phyloP scores from a whole-genome alignment of 805 yeast genomes.

The Yamadazyma tumulicola region DNA sequence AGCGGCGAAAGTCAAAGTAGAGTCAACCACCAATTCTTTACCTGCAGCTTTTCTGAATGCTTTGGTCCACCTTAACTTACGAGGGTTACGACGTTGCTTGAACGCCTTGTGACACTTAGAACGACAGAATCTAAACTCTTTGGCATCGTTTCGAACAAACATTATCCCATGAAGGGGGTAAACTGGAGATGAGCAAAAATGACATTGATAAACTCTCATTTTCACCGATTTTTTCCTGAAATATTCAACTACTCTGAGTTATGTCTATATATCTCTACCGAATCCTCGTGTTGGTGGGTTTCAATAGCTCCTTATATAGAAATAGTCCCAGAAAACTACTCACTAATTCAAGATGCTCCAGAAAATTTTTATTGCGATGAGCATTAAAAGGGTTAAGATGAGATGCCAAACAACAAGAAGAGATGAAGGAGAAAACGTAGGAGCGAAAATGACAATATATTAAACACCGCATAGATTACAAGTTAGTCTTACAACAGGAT shows the following conservation, averaged over 20 bases:
- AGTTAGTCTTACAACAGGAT: slow-evolving; percentile 36
- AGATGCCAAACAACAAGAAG: neutral
- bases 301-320: too few species aligned
- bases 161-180: slow-evolving; percentile 83
- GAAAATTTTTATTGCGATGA: too few species aligned
- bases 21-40: slow-evolving; percentile 95
- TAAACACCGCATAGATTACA: too few species aligned
- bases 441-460: neutral
- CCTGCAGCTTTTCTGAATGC: slow-evolving; percentile 99
- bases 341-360: too few species aligned
- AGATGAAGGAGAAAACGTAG: neutral
- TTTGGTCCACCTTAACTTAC: slow-evolving; percentile 97
- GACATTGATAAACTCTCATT: slow-evolving; percentile 90
- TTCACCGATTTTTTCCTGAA: too few species aligned
- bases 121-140: slow-evolving; percentile 95
- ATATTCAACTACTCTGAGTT: too few species aligned
- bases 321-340: too few species aligned
- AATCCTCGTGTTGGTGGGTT: too few species aligned
- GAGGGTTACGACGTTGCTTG: slow-evolving; percentile 97
- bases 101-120: slow-evolving; percentile 97
- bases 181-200: slow-evolving; percentile 96
- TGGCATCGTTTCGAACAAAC: slow-evolving; percentile 98
- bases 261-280: too few species aligned
- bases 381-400: too few species aligned
- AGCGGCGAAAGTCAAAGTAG: slow-evolving; percentile 92